These are phyloP conservation scores for Aegilops bicornis DNA, from an alignment of 176 grass and related monocot genomes.

Conservation along the genomic window DNA sequence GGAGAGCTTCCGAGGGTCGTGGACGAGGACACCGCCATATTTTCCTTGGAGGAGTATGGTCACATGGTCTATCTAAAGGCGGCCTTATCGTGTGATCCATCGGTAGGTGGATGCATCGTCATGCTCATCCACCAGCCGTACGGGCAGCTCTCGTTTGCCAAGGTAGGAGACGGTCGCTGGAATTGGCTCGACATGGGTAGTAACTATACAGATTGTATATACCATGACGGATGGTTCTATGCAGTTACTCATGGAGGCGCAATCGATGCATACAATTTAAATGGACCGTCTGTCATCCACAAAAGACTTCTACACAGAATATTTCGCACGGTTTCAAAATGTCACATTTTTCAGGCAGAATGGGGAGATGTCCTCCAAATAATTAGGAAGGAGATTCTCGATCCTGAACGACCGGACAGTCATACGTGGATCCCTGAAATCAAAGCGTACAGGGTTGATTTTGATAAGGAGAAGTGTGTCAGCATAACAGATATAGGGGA, in stretches of 20 bases:
- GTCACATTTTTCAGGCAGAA: not conserved
- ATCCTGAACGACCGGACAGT: not conserved
- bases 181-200: not conserved
- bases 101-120: not conserved
- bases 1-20: not conserved
- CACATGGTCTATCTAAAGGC: not conserved
- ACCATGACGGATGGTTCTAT: conserved; percentile 5
- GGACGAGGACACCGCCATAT: not conserved
- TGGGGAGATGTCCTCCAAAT: not conserved
- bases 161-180: not conserved
- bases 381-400: too few species aligned
- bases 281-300: not conserved
- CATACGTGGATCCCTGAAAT: not conserved
- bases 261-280: not conserved
- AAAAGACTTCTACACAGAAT: not conserved
- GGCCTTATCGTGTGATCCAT: not conserved
- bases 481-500: not conserved
- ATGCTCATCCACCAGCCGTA: not conserved
- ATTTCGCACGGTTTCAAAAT: not conserved
- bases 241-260: not conserved
- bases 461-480: not conserved
- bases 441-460: not conserved
- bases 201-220: not conserved
- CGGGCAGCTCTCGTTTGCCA: not conserved
- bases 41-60: not conserved